Evolutionary conservation across 108 stramenopile species (phyloP), one percentile per base, ranked within the genome.

Genomic region (Aurantiochytrium sp.): DNA sequence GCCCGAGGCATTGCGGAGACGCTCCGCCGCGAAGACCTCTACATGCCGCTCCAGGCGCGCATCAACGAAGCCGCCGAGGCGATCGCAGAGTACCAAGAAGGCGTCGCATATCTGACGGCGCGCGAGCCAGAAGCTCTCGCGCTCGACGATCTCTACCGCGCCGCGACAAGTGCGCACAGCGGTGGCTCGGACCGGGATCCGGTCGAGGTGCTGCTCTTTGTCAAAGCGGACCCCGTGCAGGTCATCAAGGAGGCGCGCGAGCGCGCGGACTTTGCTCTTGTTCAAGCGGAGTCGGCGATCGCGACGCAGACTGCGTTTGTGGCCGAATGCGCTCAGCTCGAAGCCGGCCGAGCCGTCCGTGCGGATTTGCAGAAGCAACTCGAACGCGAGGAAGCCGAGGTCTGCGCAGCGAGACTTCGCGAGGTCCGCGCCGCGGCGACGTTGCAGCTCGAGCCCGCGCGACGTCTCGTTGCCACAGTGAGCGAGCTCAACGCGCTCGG

Each of bases 171-270:
- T 48, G 12, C 10, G 39, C 45, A 65, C 10, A 34, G 19, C 24
- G 59, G 19, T 34, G 1, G 10, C 5, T 4, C 6, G 4, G 55
- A 59, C 32, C 15, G 24, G 12, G 59, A 65, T 1, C 59, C 59
- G 34, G 32, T 81, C 45, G 24, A 48, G 24, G 73, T 81, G 12
- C 45, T 81, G 42, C n/a, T 81, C 2, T 81, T 81, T 42, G 45
- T 81, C 73, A 81, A 81, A 2, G 24, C 39, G 39, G 73, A 81
- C 39, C 73, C 73, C 17, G n/a, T 81, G 39, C 73, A 81, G 73
- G 73, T 81, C 1, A 42, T 81, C 10, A 6, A 39, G 45, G 73
- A 41, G 12, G 73, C 73, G 6, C 73, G 30, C 39, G 39, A 24
- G n/a, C 42, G 42, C 10, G 39, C 45, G 10, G n/a, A 6, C 6